Evolutionary conservation across 2,329 filamentous ascomycete genomes (phyloP).

Genomic region (Pleochaeta shiraiana): DNA sequence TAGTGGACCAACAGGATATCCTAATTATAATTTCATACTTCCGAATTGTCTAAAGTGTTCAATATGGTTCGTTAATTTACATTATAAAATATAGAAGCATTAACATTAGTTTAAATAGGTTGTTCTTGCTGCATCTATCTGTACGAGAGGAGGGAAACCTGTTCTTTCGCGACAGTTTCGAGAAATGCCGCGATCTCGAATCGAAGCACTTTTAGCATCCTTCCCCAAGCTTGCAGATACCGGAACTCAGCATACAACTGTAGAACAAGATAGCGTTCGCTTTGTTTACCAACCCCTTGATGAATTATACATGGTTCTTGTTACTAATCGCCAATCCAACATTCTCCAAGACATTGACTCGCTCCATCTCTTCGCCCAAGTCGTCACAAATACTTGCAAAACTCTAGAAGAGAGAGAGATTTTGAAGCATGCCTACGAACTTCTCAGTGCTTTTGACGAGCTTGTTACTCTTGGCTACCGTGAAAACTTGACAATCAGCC

Average conservation of each 20-base stretch:
- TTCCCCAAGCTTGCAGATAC: conserved; percentile 96
- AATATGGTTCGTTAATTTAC: no score
- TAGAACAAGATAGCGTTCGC: conserved; percentile 98
- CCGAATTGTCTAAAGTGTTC: no score
- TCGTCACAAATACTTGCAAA: conserved; percentile 92
- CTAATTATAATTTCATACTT: no score
- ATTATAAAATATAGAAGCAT: no score
- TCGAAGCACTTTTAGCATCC: conserved; percentile 88
- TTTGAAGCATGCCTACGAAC: conserved; percentile 79
- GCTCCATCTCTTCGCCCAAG: conserved; percentile 91
- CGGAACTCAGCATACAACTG: conserved; percentile 90
- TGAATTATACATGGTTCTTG: conserved; percentile 98
- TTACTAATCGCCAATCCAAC: conserved; percentile 98
- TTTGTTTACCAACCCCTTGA: conserved; percentile 98
- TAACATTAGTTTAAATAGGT: no score
- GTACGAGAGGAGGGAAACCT: conserved; percentile 93
- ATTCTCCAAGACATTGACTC: conserved; percentile 99
- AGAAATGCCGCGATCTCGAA: conserved; percentile 90
- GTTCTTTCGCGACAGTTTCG: conserved; percentile 95
- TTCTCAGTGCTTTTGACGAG: conserved; percentile 93
- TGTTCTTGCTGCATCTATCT: conserved; percentile 96
- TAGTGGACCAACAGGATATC: no score
- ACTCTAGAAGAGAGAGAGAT: conserved; percentile 93
- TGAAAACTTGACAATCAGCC: conserved; percentile 86
- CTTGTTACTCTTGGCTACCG: conserved; percentile 88